Evolutionary conservation across 73 alveolate genomes (phyloP).

Genomic region (Stentor coeruleus): DNA sequence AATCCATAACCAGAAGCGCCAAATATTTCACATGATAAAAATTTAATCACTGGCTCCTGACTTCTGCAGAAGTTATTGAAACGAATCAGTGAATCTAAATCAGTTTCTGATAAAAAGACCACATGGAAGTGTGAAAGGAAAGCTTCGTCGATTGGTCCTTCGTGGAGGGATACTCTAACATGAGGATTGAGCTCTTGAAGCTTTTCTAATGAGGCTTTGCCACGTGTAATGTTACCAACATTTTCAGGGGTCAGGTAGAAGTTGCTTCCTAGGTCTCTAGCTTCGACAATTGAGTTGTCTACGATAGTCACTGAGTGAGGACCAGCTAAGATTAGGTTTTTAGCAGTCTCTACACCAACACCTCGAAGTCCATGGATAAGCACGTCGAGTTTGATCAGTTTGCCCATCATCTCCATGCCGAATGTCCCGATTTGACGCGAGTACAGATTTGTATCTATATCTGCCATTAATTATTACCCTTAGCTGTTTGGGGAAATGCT

Average conservation of each 20-base stretch:
- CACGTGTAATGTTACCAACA: not conserved
- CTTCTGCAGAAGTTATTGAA: not conserved
- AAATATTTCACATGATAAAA: not conserved
- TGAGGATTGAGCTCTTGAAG: conserved; percentile 83
- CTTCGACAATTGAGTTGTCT: conserved; percentile 62
- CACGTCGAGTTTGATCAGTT: conserved; percentile 86
- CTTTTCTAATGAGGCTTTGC: conserved; percentile 45
- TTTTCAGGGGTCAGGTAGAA: conserved; percentile 88
- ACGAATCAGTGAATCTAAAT: not conserved
- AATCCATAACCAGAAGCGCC: conserved; percentile 77
- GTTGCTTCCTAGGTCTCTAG: conserved; percentile 88
- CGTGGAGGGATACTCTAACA: conserved; percentile 58
- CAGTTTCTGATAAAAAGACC: not conserved
- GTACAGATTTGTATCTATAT: conserved; percentile 92
- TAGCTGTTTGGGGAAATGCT: no score
- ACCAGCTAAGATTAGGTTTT: conserved; percentile 94
- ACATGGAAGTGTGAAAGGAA: not conserved
- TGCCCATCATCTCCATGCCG: conserved; percentile 98
- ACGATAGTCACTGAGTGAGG: conserved; percentile 85
- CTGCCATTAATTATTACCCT: conserved; percentile 21
- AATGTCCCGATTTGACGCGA: conserved; percentile 97
- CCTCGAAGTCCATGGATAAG: conserved; percentile 74
- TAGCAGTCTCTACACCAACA: conserved; percentile 82
- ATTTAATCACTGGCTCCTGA: not conserved
- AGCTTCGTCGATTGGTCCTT: conserved; percentile 32